Percentiles rank a stretch among this genome's conserved stretches.
phyloP scores from a whole-genome alignment of 495 filamentous ascomycete genomes.

The Aspergillus nanangensis region DNA sequence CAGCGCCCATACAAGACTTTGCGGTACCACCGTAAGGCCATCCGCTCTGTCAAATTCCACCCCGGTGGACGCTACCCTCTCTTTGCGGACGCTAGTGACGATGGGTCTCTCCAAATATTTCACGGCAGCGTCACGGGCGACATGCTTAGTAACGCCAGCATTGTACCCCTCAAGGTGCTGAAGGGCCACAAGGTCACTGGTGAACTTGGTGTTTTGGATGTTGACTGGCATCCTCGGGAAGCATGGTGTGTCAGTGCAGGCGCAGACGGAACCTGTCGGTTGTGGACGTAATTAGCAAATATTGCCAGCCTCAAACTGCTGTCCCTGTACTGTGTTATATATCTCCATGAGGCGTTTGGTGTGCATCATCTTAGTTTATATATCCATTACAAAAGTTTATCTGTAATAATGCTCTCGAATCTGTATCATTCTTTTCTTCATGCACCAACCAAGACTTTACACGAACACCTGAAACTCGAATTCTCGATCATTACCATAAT shows the following conservation, averaged over 20 bases:
- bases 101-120: conserved; percentile 91
- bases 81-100: conserved; percentile 90
- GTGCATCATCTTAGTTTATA: conserved; percentile 18
- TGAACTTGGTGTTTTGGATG: conserved; percentile 83
- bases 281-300: conserved; percentile 59
- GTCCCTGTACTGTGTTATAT: conserved; percentile 14
- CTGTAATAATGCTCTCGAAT: no score
- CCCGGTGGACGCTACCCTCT: conserved; percentile 71
- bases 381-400: conserved; percentile 22
- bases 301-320: conserved; percentile 19
- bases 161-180: conserved; percentile 93
- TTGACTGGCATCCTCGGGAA: conserved; percentile 91
- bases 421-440: neutral
- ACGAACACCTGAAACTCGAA: neutral
- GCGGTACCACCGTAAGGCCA: conserved; percentile 87
- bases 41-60: conserved; percentile 83
- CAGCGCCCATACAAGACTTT: conserved; percentile 90
- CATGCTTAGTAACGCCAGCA: conserved; percentile 90
- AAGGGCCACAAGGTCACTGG: conserved; percentile 75
- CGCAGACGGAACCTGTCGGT: conserved; percentile 82
- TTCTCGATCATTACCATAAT: no score
- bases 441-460: no score
- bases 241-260: conserved; percentile 92
- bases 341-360: conserved; percentile 21
- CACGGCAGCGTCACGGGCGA: conserved; percentile 93